A percentile compares a stretch with the other conserved stretches of the same genome.
phyloP scores from a whole-genome alignment of 495 filamentous ascomycete genomes.

The Trichoderma gamsii region DNA sequence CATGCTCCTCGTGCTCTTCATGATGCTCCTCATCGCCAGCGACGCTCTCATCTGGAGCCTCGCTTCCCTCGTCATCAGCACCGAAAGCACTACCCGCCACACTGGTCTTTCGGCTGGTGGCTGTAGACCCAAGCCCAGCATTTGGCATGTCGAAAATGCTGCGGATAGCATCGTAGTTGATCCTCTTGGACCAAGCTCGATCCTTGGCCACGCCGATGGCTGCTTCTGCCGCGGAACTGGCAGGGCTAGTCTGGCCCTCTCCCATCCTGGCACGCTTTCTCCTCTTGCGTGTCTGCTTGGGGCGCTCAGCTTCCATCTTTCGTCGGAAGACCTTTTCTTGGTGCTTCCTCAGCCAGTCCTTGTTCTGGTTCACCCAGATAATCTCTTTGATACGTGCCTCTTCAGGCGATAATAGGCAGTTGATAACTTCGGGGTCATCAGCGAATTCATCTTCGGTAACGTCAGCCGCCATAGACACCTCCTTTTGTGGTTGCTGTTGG shows the following conservation, averaged over 20 bases:
- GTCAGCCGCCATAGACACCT: constrained; percentile 44
- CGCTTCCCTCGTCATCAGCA: constrained; percentile 15
- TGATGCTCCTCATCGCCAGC: constrained; percentile 17
- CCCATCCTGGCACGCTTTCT: constrained; percentile 52
- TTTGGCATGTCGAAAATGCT: constrained; percentile 40
- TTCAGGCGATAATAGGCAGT: constrained; percentile 62
- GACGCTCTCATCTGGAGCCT: constrained; percentile 8
- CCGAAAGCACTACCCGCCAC: constrained; percentile 23
- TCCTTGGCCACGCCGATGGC: constrained; percentile 66
- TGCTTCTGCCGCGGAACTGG: constrained; percentile 62
- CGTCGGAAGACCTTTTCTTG: constrained; percentile 68
- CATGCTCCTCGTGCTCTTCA: constrained; percentile 16
- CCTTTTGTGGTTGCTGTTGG: constrained; percentile 24
- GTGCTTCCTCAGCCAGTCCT: constrained; percentile 77
- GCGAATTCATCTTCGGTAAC: constrained; percentile 73
- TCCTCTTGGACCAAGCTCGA: constrained; percentile 69
- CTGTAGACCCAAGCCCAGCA: constrained; percentile 29
- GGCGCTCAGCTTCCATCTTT: constrained; percentile 51
- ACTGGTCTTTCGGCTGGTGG: constrained; percentile 23
- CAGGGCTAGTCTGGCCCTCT: constrained; percentile 49
- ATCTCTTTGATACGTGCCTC: constrained; percentile 75
- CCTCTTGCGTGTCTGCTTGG: constrained; percentile 44
- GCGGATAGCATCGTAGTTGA: constrained; percentile 71
- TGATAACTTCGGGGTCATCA: constrained; percentile 75
- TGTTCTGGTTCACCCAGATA: constrained; percentile 91